Percentiles rank a stretch among this genome's conserved stretches.
phyloP scores from a whole-genome alignment of 177 flowering plant species.

The Vitis hybrid region DNA sequence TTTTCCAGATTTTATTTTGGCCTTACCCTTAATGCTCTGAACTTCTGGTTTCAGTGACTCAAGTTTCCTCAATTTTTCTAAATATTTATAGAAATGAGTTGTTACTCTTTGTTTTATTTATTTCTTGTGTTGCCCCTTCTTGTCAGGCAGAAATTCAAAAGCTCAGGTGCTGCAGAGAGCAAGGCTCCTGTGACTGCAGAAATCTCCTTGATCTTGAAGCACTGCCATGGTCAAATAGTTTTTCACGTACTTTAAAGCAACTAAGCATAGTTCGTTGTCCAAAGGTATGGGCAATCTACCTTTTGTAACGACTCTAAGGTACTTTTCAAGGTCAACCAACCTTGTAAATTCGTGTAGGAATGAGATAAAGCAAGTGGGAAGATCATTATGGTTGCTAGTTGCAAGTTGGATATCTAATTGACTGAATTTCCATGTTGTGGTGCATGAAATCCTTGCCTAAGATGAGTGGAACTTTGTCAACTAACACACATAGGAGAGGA shows the following conservation, averaged over 20 bases:
- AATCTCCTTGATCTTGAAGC: conserved; percentile 33
- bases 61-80: not conserved
- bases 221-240: conserved; percentile 61
- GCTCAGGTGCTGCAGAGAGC: conserved; percentile 44
- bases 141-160: conserved; percentile 52
- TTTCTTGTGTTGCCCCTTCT: conserved; percentile 9
- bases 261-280: conserved; percentile 68
- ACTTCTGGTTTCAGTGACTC: not conserved
- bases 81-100: not conserved
- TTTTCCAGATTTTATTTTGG: not conserved
- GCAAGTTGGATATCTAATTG: too few relatives aligned
- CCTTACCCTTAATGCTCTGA: not conserved
- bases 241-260: conserved; percentile 60
- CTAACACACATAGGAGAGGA: not conserved
- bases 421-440: not conserved
- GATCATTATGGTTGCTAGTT: too few relatives aligned
- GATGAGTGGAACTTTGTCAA: not conserved
- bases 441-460: not conserved
- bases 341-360: too few relatives aligned
- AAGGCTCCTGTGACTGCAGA: conserved; percentile 73
- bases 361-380: too few relatives aligned
- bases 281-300: conserved; percentile 46
- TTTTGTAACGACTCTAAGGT: not conserved
- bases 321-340: not conserved
- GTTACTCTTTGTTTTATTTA: not conserved